Percentiles rank a stretch among this genome's conserved stretches.
These are phyloP conservation scores for Gamsiella multidivaricata DNA, from an alignment of 192 early-diverging fungal genomes.

Conservation along the genomic window DNA sequence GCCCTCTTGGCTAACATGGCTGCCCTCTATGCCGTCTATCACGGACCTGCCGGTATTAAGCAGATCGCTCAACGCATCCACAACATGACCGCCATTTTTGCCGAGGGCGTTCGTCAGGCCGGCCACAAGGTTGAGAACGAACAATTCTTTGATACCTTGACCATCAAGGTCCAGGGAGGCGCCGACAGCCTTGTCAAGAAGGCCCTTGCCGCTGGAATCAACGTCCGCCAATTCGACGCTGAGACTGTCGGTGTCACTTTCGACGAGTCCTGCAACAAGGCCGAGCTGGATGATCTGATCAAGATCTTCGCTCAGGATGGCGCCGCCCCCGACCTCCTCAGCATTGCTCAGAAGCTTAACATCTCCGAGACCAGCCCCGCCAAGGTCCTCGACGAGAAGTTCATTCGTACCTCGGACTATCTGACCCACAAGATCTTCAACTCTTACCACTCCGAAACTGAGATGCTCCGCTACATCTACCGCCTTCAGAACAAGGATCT, in stretches of 20 bases:
- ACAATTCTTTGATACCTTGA: conserved; percentile 95
- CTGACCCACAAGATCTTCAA: conserved; percentile 95
- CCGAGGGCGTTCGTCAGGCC: conserved; percentile 73
- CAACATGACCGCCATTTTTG: conserved; percentile 87
- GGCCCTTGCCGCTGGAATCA: conserved; percentile 83
- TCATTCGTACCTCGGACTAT: conserved; percentile 80
- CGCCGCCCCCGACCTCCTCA: conserved; percentile 59
- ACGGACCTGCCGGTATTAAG: conserved; percentile 93
- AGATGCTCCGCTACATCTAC: conserved; percentile 97
- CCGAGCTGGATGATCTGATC: conserved; percentile 85
- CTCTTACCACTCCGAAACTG: conserved; percentile 96
- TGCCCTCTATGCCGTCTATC: conserved; percentile 99
- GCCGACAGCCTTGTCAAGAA: conserved; percentile 75
- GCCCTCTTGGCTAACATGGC: conserved; percentile 99
- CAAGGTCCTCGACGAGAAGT: conserved; percentile 67
- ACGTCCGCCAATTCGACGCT: conserved; percentile 85
- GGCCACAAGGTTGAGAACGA: conserved; percentile 88
- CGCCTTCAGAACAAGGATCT: conserved; percentile 97
- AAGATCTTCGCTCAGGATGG: conserved; percentile 79
- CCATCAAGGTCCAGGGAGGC: conserved; percentile 76
- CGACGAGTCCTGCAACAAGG: conserved; percentile 90
- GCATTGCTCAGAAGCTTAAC: conserved; percentile 62
- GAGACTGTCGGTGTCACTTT: conserved; percentile 86
- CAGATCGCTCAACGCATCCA: conserved; percentile 94
- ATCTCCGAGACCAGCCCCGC: conserved; percentile 59